These are phyloP conservation scores for Podochytrium sp. DNA, from an alignment of 192 early-diverging fungal genomes.

Conservation along the genomic window DNA sequence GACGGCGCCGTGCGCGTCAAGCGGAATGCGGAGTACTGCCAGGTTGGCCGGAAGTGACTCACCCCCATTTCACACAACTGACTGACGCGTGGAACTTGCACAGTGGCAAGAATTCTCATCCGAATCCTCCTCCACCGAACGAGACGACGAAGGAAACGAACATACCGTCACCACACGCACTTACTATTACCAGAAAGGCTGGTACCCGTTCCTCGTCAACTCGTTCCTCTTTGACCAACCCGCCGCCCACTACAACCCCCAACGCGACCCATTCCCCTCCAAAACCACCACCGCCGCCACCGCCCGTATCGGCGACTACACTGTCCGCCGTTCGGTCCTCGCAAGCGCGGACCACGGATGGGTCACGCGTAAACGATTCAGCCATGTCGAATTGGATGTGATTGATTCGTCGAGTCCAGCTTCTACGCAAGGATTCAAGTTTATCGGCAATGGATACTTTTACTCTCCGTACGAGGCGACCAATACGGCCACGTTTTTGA, in stretches of 20 bases:
- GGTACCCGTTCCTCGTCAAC: constrained; percentile 23
- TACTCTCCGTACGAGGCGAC: constrained; percentile 16
- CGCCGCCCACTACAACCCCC: constrained; percentile 43
- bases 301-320: constrained; percentile 20
- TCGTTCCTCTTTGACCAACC: constrained; percentile 44
- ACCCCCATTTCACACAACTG: neutral
- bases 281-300: neutral
- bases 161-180: constrained; percentile 5
- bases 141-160: constrained; percentile 33
- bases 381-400: neutral
- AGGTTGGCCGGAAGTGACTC: constrained; percentile 23
- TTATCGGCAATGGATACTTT: constrained; percentile 38
- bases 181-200: constrained; percentile 42
- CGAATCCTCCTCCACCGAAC: neutral
- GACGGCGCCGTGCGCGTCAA: constrained; percentile 7
- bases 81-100: neutral
- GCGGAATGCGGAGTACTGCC: constrained; percentile 31
- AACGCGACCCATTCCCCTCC: constrained; percentile 35
- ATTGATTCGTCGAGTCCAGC: neutral
- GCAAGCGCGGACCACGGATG: neutral
- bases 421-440: constrained; percentile 4
- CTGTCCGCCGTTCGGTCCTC: neutral
- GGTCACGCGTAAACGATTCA: neutral
- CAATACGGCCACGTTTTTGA: constrained; percentile 14
- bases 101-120: constrained; percentile 38